Evolutionary conservation across 108 stramenopile genomes (phyloP), one percentile per base, ranked within the genome.

Genomic region (Skeletonema potamos): DNA sequence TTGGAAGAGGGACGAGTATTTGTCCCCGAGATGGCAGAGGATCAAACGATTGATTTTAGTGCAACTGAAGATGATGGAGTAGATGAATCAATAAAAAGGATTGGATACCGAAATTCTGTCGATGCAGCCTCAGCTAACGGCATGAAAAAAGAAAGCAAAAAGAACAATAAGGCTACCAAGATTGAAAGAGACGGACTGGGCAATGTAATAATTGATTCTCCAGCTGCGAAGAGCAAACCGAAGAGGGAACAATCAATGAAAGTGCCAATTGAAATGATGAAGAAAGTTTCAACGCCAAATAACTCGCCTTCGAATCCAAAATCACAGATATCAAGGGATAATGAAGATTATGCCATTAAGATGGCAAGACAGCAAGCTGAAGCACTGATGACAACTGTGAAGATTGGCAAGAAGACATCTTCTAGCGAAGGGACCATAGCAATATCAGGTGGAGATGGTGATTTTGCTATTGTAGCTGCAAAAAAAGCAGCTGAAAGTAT

Each of bases 381-480:
- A 56, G 68, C 73, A 48, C 58, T 81, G n/a, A 81, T 79, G 78
- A 73, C 39, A 22, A 72, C 72, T 20, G 72, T 60, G 9, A 62
- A 39, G 48, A 33, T 58, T 27, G 78, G 78, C 2, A 63, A 10
- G 2, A 57, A 34, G 10, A 68, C 66, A 18, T 73, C 78, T 24
- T 62, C 62, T n/a, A 39, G 27, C 4, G 26, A 70, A 13, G 69
- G 76, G 20, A 70, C 76, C 22, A 32, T 60, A 29, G 64, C 66
- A 59, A 69, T 76, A 26, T 61, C 81, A 10, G 66, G 77, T 4
- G 66, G 75, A 54, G 75, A 64, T 12, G 70, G 69, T 18, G 87
- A 88, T 34, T 90, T 84, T 68, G 91, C 89, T n/a, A 86, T 92
- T 37, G 62, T 71, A 54, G 87, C 87, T 27, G 91, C 91, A 17